Evolutionary conservation across 140 eudicot genomes (phyloP).

Genomic region (Ambrosia hybrid): DNA sequence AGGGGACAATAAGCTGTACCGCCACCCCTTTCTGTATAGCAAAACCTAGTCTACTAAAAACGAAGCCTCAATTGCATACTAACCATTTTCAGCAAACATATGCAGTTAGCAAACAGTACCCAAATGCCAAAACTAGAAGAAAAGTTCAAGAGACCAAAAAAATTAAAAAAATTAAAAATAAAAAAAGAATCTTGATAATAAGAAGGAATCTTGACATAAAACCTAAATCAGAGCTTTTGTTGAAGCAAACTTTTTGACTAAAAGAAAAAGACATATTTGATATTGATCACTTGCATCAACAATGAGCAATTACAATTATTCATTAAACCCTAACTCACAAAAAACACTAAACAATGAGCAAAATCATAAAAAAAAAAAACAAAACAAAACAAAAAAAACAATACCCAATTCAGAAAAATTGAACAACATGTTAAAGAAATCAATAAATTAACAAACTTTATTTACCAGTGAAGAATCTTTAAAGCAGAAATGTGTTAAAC

Average conservation of each 20-base stretch:
- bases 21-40: too few species aligned
- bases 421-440: slow-evolving; percentile 7
- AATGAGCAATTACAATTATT: not conserved
- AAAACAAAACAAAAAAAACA: too few species aligned
- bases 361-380: not conserved
- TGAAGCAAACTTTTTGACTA: slow-evolving; percentile 26
- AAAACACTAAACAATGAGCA: slow-evolving; percentile 11
- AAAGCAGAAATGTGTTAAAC: slow-evolving; percentile 32
- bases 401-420: too few species aligned
- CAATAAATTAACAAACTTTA: not conserved
- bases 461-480: slow-evolving; percentile 46
- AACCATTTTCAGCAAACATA: slow-evolving; percentile 27
- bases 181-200: slow-evolving; percentile 21
- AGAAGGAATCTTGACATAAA: slow-evolving; percentile 24
- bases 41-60: too few species aligned
- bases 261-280: not conserved
- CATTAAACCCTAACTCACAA: not conserved
- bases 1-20: too few species aligned
- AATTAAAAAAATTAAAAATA: not conserved
- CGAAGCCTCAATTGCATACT: slow-evolving; percentile 10
- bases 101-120: slow-evolving; percentile 2
- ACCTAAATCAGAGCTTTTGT: slow-evolving; percentile 22
- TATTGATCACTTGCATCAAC: slow-evolving; percentile 14
- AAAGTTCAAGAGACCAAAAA: not conserved
- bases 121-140: slow-evolving; percentile 1